Evolutionary conservation across 257 asterid species (phyloP).

Genomic region (Echium plantagineum): DNA sequence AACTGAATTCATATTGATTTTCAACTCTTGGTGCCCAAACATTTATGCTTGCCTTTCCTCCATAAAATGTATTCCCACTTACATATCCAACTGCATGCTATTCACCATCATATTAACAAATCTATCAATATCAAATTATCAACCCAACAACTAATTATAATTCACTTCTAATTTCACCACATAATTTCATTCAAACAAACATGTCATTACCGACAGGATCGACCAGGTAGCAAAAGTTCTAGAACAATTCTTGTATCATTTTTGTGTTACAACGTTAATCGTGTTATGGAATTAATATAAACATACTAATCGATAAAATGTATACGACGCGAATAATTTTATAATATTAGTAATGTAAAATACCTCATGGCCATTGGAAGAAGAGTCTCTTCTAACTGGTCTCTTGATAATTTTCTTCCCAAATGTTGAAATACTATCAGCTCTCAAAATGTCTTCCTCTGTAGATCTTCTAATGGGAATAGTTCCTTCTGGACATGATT

Average conservation of each 20-base stretch:
- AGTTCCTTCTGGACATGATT: slow-evolving; percentile 68
- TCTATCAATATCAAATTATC: neutral
- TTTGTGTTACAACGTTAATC: too few relatives aligned
- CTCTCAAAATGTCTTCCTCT: slow-evolving; percentile 51
- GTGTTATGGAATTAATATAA: too few relatives aligned
- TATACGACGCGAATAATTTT: too few relatives aligned
- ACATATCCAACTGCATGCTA: slow-evolving; percentile 95
- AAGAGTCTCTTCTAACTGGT: slow-evolving; percentile 47
- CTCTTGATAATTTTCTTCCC: neutral
- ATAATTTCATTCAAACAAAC: too few relatives aligned
- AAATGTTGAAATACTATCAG: slow-evolving; percentile 2
- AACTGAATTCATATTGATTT: slow-evolving; percentile 61
- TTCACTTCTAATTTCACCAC: too few relatives aligned
- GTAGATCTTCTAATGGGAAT: slow-evolving; percentile 69
- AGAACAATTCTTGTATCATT: too few relatives aligned
- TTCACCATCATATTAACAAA: neutral
- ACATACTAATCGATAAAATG: too few relatives aligned
- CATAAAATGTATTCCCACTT: slow-evolving; percentile 59
- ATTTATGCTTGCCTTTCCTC: slow-evolving; percentile 80
- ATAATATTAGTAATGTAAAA: neutral
- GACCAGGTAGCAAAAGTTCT: too few relatives aligned
- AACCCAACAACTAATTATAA: neutral
- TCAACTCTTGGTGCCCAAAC: slow-evolving; percentile 75
- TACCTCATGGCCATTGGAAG: slow-evolving; percentile 81
- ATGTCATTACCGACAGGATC: too few relatives aligned